phyloP scores from a whole-genome alignment of 805 yeast species.

The Candida germanica region DNA sequence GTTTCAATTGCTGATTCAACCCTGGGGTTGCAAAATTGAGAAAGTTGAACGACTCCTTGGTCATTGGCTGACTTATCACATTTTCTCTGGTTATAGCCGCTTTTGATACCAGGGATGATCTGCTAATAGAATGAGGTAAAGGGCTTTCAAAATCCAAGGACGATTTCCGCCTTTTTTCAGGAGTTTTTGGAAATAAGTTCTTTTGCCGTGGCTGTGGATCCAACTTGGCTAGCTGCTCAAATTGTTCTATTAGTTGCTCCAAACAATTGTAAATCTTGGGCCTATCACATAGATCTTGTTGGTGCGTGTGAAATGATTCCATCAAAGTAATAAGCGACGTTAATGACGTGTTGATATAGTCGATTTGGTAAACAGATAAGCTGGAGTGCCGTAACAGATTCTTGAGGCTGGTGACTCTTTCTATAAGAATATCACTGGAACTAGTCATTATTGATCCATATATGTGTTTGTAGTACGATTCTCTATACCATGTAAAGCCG shows the following conservation, averaged over 20 bases:
- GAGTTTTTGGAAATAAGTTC: not conserved
- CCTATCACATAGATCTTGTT: no score
- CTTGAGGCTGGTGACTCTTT: not conserved
- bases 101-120: slow-evolving; percentile 3
- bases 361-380: slow-evolving; percentile 10
- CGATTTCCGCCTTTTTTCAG: not conserved
- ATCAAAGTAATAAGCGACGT: slow-evolving; percentile 8
- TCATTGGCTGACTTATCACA: slow-evolving; percentile 3
- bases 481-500: not conserved
- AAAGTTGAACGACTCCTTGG: slow-evolving; percentile 2
- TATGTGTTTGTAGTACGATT: no score
- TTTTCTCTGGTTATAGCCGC: slow-evolving; percentile 5
- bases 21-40: slow-evolving; percentile 4
- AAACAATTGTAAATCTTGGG: not conserved
- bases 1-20: slow-evolving; percentile 1
- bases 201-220: no score
- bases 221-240: not conserved
- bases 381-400: not conserved
- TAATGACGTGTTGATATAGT: slow-evolving; percentile 7
- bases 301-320: slow-evolving; percentile 1
- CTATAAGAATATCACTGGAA: not conserved
- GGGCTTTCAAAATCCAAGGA: slow-evolving; percentile 1
- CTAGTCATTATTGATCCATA: not conserved
- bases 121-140: not conserved
- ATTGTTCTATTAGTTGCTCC: not conserved